Conservation (phyloP, 2,329 filamentous ascomycete species). For the Diaporthe vaccinii region DNA sequence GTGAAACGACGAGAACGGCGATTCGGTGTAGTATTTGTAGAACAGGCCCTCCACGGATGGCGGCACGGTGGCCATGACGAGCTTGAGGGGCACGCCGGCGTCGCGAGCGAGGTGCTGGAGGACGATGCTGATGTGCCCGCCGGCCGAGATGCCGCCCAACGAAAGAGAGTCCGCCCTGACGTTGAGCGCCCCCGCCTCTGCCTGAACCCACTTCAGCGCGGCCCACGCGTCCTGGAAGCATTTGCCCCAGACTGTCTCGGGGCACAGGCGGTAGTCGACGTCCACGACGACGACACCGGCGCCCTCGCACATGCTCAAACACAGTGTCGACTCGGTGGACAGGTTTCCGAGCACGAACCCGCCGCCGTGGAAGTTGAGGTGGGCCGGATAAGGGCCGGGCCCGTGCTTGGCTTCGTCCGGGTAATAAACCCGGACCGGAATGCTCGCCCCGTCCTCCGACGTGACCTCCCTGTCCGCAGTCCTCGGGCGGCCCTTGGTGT, state of each 20-base stretch:
- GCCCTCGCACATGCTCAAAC: constrained; percentile 53
- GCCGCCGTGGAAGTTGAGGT: constrained; percentile 55
- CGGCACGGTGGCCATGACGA: constrained; percentile 53
- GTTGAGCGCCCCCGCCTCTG: constrained; percentile 47
- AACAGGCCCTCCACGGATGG: constrained; percentile 45
- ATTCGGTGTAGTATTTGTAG: constrained; percentile 51
- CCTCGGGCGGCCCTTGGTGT: constrained; percentile 48
- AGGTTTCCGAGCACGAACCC: constrained; percentile 55
- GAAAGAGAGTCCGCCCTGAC: constrained; percentile 52
- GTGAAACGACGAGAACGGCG: constrained; percentile 52
- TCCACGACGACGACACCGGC: constrained; percentile 55
- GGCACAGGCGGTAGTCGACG: constrained; percentile 56
- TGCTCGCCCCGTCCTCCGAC: constrained; percentile 48
- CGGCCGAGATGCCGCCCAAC: constrained; percentile 55
- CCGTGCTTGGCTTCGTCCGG: constrained; percentile 49
- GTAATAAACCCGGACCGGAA: constrained; percentile 51
- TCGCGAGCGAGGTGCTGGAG: constrained; percentile 55
- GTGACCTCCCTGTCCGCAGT: constrained; percentile 47
- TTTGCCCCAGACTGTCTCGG: constrained; percentile 53
- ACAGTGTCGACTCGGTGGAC: constrained; percentile 50
- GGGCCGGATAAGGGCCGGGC: constrained; percentile 50
- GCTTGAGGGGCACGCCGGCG: constrained; percentile 51
- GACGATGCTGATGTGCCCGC: constrained; percentile 52
- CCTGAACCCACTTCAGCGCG: constrained; percentile 50
- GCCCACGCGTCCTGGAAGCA: constrained; percentile 55